Conservation (phyloP, 805 yeast species). For the Ogataea dorogensis region DNA sequence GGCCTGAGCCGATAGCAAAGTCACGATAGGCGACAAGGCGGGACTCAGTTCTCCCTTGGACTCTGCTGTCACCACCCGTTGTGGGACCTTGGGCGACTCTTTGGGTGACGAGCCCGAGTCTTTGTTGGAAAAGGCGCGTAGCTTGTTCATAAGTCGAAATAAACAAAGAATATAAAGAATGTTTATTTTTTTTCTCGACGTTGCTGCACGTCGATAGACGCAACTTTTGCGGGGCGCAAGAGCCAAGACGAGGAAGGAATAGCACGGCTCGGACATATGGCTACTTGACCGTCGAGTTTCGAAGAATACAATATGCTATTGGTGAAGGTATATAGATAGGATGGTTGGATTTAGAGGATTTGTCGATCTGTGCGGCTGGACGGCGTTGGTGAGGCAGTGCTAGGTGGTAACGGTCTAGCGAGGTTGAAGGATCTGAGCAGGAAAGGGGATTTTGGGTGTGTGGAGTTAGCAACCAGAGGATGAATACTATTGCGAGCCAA, state of each 20-base stretch:
- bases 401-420: conserved; percentile 1
- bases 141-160: conserved; percentile 28
- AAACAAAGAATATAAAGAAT: not conserved
- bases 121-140: conserved; percentile 25
- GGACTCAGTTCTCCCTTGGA: conserved; percentile 32
- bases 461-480: conserved; percentile 6
- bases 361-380: too few species aligned
- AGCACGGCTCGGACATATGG: not conserved
- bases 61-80: conserved; percentile 27
- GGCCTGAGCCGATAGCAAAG: conserved; percentile 68
- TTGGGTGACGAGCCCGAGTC: conserved; percentile 16
- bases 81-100: conserved; percentile 15
- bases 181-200: conserved; percentile 4
- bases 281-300: too few species aligned
- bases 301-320: too few species aligned
- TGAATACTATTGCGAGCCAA: conserved; percentile 22
- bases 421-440: conserved; percentile 21
- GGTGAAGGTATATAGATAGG: too few species aligned
- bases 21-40: conserved; percentile 67
- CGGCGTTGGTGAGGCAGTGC: too few species aligned
- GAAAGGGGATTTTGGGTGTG: conserved; percentile 8
- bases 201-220: conserved; percentile 3
- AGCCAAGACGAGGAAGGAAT: too few species aligned
- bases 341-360: too few species aligned
- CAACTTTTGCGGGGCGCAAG: not conserved